These are phyloP conservation scores for Fusarium cicatricum DNA, from an alignment of 2,329 filamentous ascomycete species.

Conservation along the genomic window DNA sequence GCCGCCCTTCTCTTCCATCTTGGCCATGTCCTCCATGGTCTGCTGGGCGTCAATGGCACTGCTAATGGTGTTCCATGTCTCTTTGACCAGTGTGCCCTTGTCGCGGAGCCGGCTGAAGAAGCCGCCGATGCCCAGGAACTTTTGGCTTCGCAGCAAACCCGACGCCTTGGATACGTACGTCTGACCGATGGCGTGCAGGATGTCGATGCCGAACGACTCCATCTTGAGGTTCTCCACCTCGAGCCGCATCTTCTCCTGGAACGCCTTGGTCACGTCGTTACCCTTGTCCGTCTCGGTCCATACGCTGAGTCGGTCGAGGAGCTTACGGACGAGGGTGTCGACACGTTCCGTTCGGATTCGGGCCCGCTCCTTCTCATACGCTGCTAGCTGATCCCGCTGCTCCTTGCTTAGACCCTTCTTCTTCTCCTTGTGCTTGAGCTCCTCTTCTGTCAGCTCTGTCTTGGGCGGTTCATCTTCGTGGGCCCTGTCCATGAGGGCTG, in stretches of 20 bases:
- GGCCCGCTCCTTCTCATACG: conserved; percentile 86
- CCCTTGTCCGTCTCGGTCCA: conserved; percentile 98
- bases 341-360: conserved; percentile 89
- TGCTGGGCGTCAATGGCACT: conserved; percentile 97
- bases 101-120: conserved; percentile 96
- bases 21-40: conserved; percentile 99
- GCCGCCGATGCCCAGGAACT: conserved; percentile 93
- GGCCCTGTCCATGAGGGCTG: conserved; percentile 83
- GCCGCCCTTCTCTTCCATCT: conserved; percentile 91
- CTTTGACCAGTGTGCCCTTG: conserved; percentile 95
- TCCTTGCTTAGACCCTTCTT: conserved; percentile 92
- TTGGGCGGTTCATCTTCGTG: conserved; percentile 78
- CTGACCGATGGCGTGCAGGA: conserved; percentile 91
- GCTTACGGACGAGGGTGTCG: conserved; percentile 81
- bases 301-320: conserved; percentile 87
- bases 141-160: conserved; percentile 90
- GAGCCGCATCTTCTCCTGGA: conserved; percentile 91
- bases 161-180: conserved; percentile 91
- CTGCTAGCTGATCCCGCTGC: conserved; percentile 89
- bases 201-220: conserved; percentile 97
- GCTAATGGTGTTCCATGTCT: conserved; percentile 97
- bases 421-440: conserved; percentile 67
- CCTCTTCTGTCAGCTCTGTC: conserved; percentile 72
- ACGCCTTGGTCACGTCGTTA: conserved; percentile 82
- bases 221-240: conserved; percentile 99